These are phyloP conservation scores for Fusarium illudens DNA, from an alignment of 2,329 filamentous ascomycete genomes.

Conservation along the genomic window DNA sequence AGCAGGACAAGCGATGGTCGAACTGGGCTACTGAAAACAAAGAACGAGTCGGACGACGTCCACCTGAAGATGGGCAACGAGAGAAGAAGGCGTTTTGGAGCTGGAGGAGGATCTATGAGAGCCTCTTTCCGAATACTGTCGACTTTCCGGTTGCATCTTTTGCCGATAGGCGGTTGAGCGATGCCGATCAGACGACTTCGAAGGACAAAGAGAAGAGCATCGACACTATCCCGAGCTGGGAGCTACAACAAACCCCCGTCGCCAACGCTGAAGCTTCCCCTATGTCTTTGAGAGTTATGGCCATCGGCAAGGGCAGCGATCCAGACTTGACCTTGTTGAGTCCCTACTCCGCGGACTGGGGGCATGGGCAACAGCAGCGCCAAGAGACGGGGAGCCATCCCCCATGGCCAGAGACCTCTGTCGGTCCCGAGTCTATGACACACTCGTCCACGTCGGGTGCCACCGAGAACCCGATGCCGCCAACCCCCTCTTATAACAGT, in stretches of 20 bases:
- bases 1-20: neutral
- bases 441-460: neutral
- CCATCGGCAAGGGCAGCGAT: neutral
- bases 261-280: neutral
- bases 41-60: neutral
- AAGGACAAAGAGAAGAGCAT: neutral
- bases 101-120: neutral
- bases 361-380: neutral
- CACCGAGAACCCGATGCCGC: neutral
- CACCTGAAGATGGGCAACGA: neutral
- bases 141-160: neutral
- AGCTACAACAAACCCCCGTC: neutral
- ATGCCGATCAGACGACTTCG: neutral
- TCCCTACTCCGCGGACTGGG: neutral
- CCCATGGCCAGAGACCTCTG: neutral
- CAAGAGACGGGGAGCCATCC: neutral
- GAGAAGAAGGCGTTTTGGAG: neutral
- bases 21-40: neutral
- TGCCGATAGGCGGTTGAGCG: neutral
- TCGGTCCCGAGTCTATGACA: neutral
- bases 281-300: neutral
- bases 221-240: neutral
- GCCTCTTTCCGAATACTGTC: neutral
- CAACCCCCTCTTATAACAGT: neutral
- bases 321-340: neutral